Conservation (phyloP, 2,329 filamentous ascomycete species). For the Zasmidium cellare region DNA sequence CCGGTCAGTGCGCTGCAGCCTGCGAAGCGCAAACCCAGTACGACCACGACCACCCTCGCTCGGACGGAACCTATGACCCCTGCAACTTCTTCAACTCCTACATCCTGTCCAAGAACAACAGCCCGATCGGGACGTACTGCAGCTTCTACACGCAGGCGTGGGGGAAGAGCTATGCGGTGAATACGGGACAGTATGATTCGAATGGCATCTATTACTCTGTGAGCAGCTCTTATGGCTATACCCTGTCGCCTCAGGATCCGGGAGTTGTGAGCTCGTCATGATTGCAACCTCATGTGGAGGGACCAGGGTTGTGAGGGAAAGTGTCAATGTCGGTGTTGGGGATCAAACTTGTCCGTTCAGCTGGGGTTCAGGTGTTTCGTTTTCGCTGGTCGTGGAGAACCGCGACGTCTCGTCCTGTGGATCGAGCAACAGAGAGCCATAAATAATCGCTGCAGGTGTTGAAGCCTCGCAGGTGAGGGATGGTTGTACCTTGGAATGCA, state of each 20-base stretch:
- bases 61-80: conserved; percentile 9
- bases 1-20: conserved; percentile 18
- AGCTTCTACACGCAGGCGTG: conserved; percentile 35
- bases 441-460: no score
- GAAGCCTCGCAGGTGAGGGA: no score
- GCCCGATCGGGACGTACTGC: conserved; percentile 40
- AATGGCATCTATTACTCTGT: conserved; percentile 19
- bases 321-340: background rate
- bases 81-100: conserved; percentile 40
- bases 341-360: no score
- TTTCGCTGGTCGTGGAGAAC: no score
- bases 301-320: background rate
- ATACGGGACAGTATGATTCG: conserved; percentile 19
- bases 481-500: no score
- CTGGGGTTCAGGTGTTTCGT: no score
- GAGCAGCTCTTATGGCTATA: conserved; percentile 16
- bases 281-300: background rate
- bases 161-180: conserved; percentile 23
- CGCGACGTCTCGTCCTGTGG: no score
- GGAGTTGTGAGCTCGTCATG: conserved; percentile 3
- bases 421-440: no score
- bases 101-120: conserved; percentile 40
- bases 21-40: conserved; percentile 9
- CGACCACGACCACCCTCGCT: conserved; percentile 3
- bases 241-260: conserved; percentile 8